Percentiles rank a stretch among this genome's conserved stretches.
These are phyloP conservation scores for Globisporangium echinulatum DNA, from an alignment of 352 stramenopile species.

Conservation along the genomic window DNA sequence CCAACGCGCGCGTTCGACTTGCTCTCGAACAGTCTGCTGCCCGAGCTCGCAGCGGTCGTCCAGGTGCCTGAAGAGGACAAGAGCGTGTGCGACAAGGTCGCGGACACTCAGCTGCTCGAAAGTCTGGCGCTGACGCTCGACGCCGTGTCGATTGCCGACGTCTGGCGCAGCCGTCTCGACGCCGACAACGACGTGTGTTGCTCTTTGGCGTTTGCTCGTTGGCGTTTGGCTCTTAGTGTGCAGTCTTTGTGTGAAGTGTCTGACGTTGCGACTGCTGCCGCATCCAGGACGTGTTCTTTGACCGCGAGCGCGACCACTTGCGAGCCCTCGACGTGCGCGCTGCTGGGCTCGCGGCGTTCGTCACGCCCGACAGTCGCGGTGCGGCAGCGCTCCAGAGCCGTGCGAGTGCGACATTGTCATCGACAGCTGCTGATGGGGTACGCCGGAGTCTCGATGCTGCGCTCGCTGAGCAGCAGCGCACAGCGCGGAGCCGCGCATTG, in stretches of 20 bases:
- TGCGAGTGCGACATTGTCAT: conserved; percentile 1
- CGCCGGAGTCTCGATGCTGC: conserved; percentile 25
- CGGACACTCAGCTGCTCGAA: conserved; percentile 28
- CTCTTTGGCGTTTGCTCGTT: not conserved
- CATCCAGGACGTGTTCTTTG: conserved; percentile 14
- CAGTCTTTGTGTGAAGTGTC: too few species aligned
- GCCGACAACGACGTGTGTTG: conserved; percentile 20
- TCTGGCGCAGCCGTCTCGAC: conserved; percentile 17
- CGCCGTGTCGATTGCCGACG: conserved; percentile 34
- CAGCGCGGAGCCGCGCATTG: not conserved
- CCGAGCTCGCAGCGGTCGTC: conserved; percentile 22
- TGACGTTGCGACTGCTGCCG: not conserved
- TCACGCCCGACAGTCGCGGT: conserved; percentile 18
- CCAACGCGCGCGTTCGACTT: conserved; percentile 43
- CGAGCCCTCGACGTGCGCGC: conserved; percentile 10
- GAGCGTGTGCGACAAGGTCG: conserved; percentile 28
- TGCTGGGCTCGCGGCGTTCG: conserved; percentile 7
- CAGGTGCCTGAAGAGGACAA: conserved; percentile 27
- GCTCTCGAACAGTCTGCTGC: conserved; percentile 52
- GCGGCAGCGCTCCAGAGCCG: conserved; percentile 17
- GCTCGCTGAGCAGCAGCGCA: conserved; percentile 14
- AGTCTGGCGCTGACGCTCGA: conserved; percentile 46
- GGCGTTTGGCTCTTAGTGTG: not conserved
- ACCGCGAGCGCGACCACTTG: conserved; percentile 16
- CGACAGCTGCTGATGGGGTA: conserved; percentile 12